Base-by-base conservation (phyloP, 441 rosid species). In the Populus trichocarpa region DNA sequence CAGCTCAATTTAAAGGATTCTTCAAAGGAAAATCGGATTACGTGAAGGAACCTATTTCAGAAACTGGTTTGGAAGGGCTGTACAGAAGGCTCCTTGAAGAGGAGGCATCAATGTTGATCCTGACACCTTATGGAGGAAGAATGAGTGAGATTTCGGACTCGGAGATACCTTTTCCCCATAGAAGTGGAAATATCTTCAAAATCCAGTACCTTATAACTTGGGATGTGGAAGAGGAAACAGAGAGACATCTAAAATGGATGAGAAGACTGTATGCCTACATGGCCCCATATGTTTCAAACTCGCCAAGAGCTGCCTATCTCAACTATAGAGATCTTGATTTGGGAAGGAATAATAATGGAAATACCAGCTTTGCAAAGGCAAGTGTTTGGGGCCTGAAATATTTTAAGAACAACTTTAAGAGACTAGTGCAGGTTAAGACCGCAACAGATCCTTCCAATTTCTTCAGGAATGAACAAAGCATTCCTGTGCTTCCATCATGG, bases 241-340 rank as follows among this genome's bases (percentile, higher is more conserved):
- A 67, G 0, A 0, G 86, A 79, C 66, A 82, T 74, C 67, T 66
- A 22, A 72, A 67, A 5, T 76, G 74, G 80, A 80, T 77, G 7
- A 80, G 87, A 77, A 83, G 79, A 33, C 26, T 88, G 8, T 84
- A 88, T 61, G 67, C 11, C 71, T 85, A 78, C 81, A 83, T 88
- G 96, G 38, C 79, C 8, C 86, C 92, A 2, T 90, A 83, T 59
- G 93, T 86, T 2, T 90, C 93, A 11, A 82, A 70, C 61, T 79
- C 81, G 40, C 96, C 96, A 2, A 82, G 96, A 70, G 72, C 20
- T 9, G 84, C 94, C 2, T 91, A 85, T 67, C 84, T 89, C 38
- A 89, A 90, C 64, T 89, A 90, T 69, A 84, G 85, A 73, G 95
- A 89, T 73, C 85, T 90, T 61, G 96, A 91, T n/a, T 6, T 70